Conservation (phyloP, 768 basidiomycete genomes). For the Tricholoma hemisulphureum region DNA sequence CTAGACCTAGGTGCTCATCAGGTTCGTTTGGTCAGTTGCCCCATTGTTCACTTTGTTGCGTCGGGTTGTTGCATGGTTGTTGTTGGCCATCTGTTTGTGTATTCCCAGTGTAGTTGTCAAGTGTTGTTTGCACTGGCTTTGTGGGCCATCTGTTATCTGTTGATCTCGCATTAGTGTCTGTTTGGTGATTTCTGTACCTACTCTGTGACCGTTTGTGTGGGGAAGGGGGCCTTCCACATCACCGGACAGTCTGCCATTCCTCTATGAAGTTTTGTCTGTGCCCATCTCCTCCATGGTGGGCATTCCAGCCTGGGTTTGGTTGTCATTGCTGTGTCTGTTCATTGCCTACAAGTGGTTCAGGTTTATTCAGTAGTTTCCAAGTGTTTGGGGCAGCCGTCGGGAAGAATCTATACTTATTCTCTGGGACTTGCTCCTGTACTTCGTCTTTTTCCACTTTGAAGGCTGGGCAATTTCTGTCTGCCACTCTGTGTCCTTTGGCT, state of each 20-base stretch:
- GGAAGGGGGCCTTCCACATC: neutral
- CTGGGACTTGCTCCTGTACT: conserved; percentile 8
- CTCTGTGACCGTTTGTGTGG: neutral
- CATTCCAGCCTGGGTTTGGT: neutral
- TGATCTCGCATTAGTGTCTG: neutral
- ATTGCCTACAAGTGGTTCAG: neutral
- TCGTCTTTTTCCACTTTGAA: conserved; percentile 11
- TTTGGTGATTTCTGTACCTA: neutral
- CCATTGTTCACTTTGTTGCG: neutral
- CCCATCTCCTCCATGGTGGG: neutral
- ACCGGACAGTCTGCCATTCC: neutral
- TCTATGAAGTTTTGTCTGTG: neutral
- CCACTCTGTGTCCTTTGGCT: conserved; percentile 24
- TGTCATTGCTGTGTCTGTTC: neutral
- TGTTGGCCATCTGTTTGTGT: neutral
- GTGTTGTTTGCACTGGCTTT: neutral
- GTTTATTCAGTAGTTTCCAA: conserved; percentile 1
- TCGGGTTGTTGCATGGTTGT: neutral
- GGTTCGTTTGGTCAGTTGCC: neutral
- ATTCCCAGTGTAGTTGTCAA: neutral
- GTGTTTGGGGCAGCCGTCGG: conserved; percentile 5
- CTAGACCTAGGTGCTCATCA: neutral
- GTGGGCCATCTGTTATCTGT: neutral
- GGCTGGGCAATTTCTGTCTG: conserved; percentile 17
- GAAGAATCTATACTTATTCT: no score